Conservation (phyloP, 495 filamentous ascomycete genomes). For the Aspergillus haitiensis region DNA sequence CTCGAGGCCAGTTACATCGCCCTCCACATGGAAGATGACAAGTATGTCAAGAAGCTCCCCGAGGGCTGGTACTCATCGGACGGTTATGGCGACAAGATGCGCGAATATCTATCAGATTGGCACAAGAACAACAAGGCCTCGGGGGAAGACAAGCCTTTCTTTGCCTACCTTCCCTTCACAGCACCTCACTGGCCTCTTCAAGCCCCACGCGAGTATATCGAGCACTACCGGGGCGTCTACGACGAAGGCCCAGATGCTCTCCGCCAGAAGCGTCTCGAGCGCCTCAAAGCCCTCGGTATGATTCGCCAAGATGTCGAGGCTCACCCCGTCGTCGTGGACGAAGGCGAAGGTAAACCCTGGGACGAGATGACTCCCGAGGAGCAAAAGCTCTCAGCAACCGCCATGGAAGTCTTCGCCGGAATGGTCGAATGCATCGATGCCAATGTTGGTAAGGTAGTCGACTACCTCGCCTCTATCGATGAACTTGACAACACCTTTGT, state of each 20-base stretch:
- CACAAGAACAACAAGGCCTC: constrained; percentile 32
- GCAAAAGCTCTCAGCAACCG: constrained; percentile 51
- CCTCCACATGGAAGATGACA: constrained; percentile 59
- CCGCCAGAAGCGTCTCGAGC: constrained; percentile 49
- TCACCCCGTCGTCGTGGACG: constrained; percentile 54
- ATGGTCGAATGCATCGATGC: constrained; percentile 65
- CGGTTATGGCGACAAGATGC: constrained; percentile 54
- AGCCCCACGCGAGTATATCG: constrained; percentile 51
- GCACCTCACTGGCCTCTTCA: constrained; percentile 65
- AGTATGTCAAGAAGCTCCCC: constrained; percentile 54
- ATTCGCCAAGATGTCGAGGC: constrained; percentile 51
- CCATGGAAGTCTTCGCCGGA: constrained; percentile 63
- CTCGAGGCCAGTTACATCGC: constrained; percentile 55
- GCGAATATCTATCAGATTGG: constrained; percentile 55
- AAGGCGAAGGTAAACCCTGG: constrained; percentile 56
- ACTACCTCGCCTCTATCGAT: constrained; percentile 54
- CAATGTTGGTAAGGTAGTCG: constrained; percentile 60
- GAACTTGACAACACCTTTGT: constrained; percentile 66
- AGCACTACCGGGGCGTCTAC: constrained; percentile 57
- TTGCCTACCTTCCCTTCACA: constrained; percentile 59
- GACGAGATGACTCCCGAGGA: constrained; percentile 50
- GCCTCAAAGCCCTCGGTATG: constrained; percentile 54
- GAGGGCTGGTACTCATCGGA: constrained; percentile 59
- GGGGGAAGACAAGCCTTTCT: constrained; percentile 55
- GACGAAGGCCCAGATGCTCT: constrained; percentile 57